A percentile compares a stretch with the other conserved stretches of the same genome.
Evolutionary conservation across 768 basidiomycete genomes (phyloP).

Genomic region (Rhodotorula toruloides): DNA sequence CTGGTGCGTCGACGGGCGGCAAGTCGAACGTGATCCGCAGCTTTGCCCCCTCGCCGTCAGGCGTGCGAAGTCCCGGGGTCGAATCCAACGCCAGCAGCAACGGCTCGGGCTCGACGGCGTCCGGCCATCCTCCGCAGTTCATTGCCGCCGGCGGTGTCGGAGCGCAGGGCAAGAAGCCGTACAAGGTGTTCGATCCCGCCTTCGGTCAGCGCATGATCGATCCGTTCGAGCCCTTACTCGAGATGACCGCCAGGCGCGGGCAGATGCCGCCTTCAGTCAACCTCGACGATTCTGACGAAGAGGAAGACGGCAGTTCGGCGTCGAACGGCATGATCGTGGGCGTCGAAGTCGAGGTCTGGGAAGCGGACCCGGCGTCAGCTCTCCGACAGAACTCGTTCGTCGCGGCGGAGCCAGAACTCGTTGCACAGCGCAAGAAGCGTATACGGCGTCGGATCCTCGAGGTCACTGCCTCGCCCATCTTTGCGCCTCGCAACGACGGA

Average conservation of each 20-base stretch:
- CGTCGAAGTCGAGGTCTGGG: slow-evolving; percentile 38
- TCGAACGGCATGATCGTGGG: slow-evolving; percentile 31
- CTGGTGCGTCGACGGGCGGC: not conserved
- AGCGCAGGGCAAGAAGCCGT: slow-evolving; percentile 24
- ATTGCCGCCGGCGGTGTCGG: slow-evolving; percentile 7
- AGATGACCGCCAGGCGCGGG: slow-evolving; percentile 25
- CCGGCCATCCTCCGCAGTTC: not conserved
- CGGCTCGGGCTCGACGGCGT: not conserved
- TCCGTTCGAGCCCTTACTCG: slow-evolving; percentile 33
- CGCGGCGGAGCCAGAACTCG: not conserved
- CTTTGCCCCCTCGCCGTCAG: not conserved
- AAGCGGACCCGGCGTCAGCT: not conserved
- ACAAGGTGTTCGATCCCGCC: slow-evolving; percentile 32
- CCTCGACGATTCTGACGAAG: slow-evolving; percentile 6
- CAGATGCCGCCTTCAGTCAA: slow-evolving; percentile 9
- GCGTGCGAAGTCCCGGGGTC: not conserved
- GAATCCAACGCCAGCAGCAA: not conserved
- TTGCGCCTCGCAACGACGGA: slow-evolving; percentile 14
- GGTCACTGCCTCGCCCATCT: slow-evolving; percentile 23
- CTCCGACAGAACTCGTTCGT: slow-evolving; percentile 16
- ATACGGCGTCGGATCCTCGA: slow-evolving; percentile 35
- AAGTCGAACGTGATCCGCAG: not conserved
- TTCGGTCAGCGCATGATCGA: slow-evolving; percentile 37
- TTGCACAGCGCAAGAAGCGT: slow-evolving; percentile 22
- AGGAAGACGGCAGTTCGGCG: slow-evolving; percentile 1